These are phyloP conservation scores for Fusarium domesticum DNA, from an alignment of 2,329 filamentous ascomycete genomes.

Conservation along the genomic window DNA sequence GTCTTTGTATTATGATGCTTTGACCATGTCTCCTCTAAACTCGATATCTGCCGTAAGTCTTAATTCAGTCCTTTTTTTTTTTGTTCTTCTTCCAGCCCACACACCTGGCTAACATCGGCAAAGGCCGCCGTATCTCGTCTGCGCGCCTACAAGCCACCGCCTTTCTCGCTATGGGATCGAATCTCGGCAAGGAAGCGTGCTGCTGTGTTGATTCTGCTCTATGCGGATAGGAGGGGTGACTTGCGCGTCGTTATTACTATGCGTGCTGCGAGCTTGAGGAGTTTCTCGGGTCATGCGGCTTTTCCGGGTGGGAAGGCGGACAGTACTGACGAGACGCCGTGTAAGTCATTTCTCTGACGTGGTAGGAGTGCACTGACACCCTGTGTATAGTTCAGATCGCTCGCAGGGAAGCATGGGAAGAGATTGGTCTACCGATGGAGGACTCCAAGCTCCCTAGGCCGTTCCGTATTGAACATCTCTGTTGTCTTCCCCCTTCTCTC, in stretches of 20 bases:
- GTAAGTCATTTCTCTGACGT: conserved; percentile 37
- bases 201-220: conserved; percentile 83
- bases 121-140: conserved; percentile 60
- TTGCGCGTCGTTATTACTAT: conserved; percentile 69
- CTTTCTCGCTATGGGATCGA: conserved; percentile 60
- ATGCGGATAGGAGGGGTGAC: conserved; percentile 78
- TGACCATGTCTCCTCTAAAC: conserved; percentile 56
- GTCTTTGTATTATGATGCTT: conserved; percentile 56
- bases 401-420: conserved; percentile 84
- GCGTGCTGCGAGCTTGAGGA: conserved; percentile 61
- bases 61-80: not conserved
- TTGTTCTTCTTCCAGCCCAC: not conserved
- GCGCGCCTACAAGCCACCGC: conserved; percentile 57
- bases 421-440: conserved; percentile 81
- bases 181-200: conserved; percentile 67
- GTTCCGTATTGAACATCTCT: conserved; percentile 84
- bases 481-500: conserved; percentile 73
- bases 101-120: conserved; percentile 17
- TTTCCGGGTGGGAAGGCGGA: conserved; percentile 77
- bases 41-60: conserved; percentile 50
- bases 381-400: conserved; percentile 68
- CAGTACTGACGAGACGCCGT: conserved; percentile 55
- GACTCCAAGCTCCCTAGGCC: conserved; percentile 67
- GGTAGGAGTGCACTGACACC: not conserved
- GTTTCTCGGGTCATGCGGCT: conserved; percentile 80